Evolutionary conservation across 345 rosid genomes (phyloP).

Genomic region (Lepidium sativum): DNA sequence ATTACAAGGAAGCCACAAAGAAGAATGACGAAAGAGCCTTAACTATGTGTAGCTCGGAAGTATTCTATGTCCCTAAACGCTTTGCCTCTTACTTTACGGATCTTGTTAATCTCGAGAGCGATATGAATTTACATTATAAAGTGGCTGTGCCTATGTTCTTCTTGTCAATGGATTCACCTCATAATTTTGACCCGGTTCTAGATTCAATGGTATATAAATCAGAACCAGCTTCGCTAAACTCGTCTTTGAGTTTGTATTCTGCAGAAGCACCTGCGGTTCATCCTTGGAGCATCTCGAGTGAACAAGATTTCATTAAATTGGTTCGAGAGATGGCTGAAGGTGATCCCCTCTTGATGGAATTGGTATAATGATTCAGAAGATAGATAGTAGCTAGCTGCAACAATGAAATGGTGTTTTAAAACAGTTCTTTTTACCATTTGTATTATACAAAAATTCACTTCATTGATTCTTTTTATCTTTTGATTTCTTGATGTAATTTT

Average conservation of each 20-base stretch:
- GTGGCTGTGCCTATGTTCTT: conserved; percentile 92
- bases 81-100: conserved; percentile 56
- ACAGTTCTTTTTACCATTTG: too few relatives aligned
- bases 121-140: conserved; percentile 63
- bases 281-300: conserved; percentile 76
- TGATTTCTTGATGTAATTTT: too few relatives aligned
- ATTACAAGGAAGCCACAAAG: conserved; percentile 63
- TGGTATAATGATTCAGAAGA: conserved; percentile 36
- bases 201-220: conserved; percentile 61
- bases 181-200: conserved; percentile 69
- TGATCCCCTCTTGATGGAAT: conserved; percentile 86
- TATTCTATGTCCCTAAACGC: conserved; percentile 66
- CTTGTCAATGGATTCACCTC: conserved; percentile 68
- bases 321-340: conserved; percentile 83
- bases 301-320: conserved; percentile 82
- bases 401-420: conserved; percentile 10
- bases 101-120: conserved; percentile 73
- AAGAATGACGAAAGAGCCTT: conserved; percentile 42
- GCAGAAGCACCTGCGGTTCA: conserved; percentile 74
- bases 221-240: conserved; percentile 40
- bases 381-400: background rate
- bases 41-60: conserved; percentile 68
- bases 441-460: too few relatives aligned
- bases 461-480: too few relatives aligned
- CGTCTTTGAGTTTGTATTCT: conserved; percentile 53